These are phyloP conservation scores for Pulveroboletus sp. DNA, from an alignment of 768 basidiomycete species.

Conservation along the genomic window DNA sequence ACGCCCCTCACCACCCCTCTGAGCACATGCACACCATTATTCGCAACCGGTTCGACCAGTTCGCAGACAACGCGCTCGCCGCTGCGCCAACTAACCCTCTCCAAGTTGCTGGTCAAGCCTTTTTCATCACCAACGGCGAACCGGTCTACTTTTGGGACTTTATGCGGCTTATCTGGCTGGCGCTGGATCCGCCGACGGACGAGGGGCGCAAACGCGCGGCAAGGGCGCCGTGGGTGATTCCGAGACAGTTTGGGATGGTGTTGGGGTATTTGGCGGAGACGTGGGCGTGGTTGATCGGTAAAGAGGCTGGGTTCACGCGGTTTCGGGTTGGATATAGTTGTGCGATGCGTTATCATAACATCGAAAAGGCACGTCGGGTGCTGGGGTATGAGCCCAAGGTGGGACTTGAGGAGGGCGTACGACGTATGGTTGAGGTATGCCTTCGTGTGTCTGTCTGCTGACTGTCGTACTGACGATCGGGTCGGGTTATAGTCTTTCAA, in stretches of 20 bases:
- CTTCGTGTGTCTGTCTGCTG: background rate
- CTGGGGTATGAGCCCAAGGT: slow-evolving; percentile 93
- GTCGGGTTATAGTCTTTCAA: slow-evolving; percentile 26
- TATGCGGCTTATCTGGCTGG: slow-evolving; percentile 73
- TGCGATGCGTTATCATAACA: slow-evolving; percentile 84
- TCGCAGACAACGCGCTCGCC: slow-evolving; percentile 57
- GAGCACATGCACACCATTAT: slow-evolving; percentile 51
- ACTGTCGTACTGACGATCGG: background rate
- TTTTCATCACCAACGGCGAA: slow-evolving; percentile 97
- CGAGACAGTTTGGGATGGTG: slow-evolving; percentile 62
- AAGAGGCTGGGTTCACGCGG: slow-evolving; percentile 80
- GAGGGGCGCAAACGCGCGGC: slow-evolving; percentile 42
- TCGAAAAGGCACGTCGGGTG: slow-evolving; percentile 88
- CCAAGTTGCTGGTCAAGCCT: slow-evolving; percentile 87
- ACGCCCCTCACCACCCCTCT: slow-evolving; percentile 38
- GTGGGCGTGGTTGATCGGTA: slow-evolving; percentile 69
- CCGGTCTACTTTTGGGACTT: slow-evolving; percentile 98
- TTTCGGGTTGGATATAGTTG: slow-evolving; percentile 82
- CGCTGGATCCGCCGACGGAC: slow-evolving; percentile 49
- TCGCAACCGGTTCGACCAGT: slow-evolving; percentile 80
- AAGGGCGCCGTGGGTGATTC: slow-evolving; percentile 46
- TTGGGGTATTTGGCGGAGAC: slow-evolving; percentile 74
- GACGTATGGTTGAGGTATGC: slow-evolving; percentile 70
- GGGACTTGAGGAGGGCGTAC: slow-evolving; percentile 84
- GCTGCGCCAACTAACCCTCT: slow-evolving; percentile 55